These are phyloP conservation scores for Starmerella potacharoeniae DNA, from an alignment of 805 yeast species.

Conservation along the genomic window DNA sequence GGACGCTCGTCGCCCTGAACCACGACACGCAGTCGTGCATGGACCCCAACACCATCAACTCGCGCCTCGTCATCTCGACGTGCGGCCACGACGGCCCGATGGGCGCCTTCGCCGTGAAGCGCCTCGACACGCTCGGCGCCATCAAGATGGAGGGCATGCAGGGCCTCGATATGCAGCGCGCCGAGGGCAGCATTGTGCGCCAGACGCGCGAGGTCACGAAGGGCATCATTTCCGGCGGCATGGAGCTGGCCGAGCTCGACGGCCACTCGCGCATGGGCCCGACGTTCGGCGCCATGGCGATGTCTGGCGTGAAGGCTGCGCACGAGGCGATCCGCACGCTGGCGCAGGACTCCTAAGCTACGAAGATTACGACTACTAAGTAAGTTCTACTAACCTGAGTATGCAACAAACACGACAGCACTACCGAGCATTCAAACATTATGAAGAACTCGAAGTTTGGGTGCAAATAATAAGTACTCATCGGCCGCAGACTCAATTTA, in stretches of 20 bases:
- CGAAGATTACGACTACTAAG: no score
- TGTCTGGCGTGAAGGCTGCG: conserved; percentile 70
- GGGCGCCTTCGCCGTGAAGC: conserved; percentile 69
- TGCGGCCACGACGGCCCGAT: conserved; percentile 79
- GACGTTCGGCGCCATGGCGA: conserved; percentile 71
- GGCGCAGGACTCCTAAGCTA: neutral
- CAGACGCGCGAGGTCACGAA: conserved; percentile 54
- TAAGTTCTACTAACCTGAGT: no score
- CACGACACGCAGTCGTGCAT: conserved; percentile 69
- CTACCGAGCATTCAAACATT: no score
- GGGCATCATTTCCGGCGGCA: conserved; percentile 57
- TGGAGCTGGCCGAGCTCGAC: conserved; percentile 69
- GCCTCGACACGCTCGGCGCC: conserved; percentile 44
- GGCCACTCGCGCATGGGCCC: conserved; percentile 80
- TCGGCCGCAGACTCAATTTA: no score
- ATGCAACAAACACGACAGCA: no score
- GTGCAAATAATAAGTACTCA: no score
- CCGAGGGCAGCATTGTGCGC: conserved; percentile 66
- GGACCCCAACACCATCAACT: conserved; percentile 72
- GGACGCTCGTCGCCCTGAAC: conserved; percentile 68
- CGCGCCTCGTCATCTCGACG: conserved; percentile 52
- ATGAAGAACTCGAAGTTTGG: no score
- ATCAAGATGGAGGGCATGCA: conserved; percentile 56
- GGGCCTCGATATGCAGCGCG: conserved; percentile 66
- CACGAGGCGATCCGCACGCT: neutral